A percentile compares a stretch with the other conserved stretches of the same genome.
phyloP scores from a whole-genome alignment of 2,329 filamentous ascomycete species.

The Arthrobotrys sinensis region DNA sequence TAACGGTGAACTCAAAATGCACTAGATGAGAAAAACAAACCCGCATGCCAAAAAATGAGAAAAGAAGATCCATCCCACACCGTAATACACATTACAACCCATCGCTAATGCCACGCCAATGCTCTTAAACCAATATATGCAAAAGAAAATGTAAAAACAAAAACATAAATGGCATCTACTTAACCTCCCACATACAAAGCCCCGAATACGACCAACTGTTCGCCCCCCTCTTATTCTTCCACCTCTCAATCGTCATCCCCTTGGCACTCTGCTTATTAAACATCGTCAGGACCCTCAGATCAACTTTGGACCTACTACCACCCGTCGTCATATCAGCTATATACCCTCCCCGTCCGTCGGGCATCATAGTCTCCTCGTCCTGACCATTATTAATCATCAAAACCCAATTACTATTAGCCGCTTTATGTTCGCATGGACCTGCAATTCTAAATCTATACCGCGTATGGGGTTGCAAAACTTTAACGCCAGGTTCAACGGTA shows the following conservation, averaged over 20 bases:
- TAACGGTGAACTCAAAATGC: not conserved
- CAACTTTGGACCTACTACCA: constrained; percentile 12
- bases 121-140: constrained; percentile 13
- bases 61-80: not conserved
- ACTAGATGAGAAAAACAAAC: constrained; percentile 1
- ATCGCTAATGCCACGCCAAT: constrained; percentile 27
- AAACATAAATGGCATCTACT: not conserved
- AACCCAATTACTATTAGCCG: constrained; percentile 36
- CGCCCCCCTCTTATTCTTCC: constrained; percentile 37
- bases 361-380: constrained; percentile 27
- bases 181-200: constrained; percentile 38
- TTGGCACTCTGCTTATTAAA: constrained; percentile 43
- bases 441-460: constrained; percentile 47
- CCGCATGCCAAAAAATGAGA: not conserved
- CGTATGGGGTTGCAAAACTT: constrained; percentile 18
- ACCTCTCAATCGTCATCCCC: constrained; percentile 33
- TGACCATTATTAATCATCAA: constrained; percentile 30
- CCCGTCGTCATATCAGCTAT: constrained; percentile 37
- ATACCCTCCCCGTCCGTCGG: constrained; percentile 43
- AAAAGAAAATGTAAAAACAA: constrained; percentile 8
- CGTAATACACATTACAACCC: constrained; percentile 37
- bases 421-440: constrained; percentile 35
- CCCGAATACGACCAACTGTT: constrained; percentile 30
- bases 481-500: constrained; percentile 37
- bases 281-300: constrained; percentile 19